Conservation (phyloP, 2,329 filamentous ascomycete genomes). For the Colletotrichum sp. region DNA sequence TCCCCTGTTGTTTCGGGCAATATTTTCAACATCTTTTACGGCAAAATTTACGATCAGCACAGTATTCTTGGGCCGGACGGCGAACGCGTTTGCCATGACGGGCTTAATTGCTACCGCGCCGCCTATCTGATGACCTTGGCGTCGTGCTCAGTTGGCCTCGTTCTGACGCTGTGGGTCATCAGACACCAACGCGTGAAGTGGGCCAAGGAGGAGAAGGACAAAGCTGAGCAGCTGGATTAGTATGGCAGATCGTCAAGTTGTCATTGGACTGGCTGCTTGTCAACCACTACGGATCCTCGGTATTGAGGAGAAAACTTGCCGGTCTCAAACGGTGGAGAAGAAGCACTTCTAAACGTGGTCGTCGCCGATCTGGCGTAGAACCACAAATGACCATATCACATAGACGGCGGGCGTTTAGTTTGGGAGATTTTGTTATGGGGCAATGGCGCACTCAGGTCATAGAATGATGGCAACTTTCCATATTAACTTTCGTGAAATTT, state of each 20-base stretch:
- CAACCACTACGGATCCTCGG: neutral
- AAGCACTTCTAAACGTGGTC: neutral
- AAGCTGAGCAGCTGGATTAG: slow-evolving; percentile 42
- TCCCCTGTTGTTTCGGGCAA: slow-evolving; percentile 88
- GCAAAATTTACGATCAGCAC: slow-evolving; percentile 81
- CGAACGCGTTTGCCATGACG: slow-evolving; percentile 76
- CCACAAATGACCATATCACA: neutral
- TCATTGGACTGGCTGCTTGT: neutral
- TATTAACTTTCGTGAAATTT: neutral
- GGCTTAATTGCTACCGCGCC: slow-evolving; percentile 77
- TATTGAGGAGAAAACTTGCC: neutral
- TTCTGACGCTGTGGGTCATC: slow-evolving; percentile 75
- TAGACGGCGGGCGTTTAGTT: neutral
- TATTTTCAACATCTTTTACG: slow-evolving; percentile 92
- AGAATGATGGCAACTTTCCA: neutral
- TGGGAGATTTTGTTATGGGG: neutral
- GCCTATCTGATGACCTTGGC: slow-evolving; percentile 82
- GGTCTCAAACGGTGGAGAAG: neutral
- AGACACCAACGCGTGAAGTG: slow-evolving; percentile 55
- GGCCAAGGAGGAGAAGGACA: slow-evolving; percentile 38
- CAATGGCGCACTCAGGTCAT: neutral
- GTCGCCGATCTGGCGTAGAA: neutral
- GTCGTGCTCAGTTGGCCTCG: slow-evolving; percentile 72
- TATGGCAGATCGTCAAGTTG: neutral
- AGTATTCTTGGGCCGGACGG: slow-evolving; percentile 72